Conservation (phyloP, 2,329 filamentous ascomycete genomes). For the Penicillium sp. region DNA sequence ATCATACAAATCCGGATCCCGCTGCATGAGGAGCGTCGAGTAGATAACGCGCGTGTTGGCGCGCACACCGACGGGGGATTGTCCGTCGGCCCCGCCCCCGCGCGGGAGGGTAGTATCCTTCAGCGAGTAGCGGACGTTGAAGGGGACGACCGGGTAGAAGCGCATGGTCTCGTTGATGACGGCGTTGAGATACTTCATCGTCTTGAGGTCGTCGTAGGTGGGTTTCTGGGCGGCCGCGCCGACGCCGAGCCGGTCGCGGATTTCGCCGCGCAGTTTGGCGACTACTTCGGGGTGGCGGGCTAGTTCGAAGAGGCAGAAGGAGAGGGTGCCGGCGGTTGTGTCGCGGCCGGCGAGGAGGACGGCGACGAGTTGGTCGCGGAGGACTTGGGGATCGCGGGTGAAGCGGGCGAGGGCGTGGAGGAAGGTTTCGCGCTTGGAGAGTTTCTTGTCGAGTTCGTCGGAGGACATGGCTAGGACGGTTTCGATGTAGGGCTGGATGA, state of each 20-base stretch:
- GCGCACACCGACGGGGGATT: slow-evolving; percentile 48
- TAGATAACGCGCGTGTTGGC: slow-evolving; percentile 54
- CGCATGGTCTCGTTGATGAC: slow-evolving; percentile 77
- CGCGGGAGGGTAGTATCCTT: slow-evolving; percentile 73
- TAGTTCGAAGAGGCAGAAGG: slow-evolving; percentile 82
- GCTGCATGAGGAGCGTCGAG: slow-evolving; percentile 56
- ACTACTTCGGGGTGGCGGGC: slow-evolving; percentile 69
- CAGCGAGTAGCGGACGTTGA: slow-evolving; percentile 73
- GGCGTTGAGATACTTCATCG: slow-evolving; percentile 77
- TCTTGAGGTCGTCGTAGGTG: slow-evolving; percentile 80
- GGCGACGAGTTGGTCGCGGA: slow-evolving; percentile 82
- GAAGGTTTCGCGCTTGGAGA: slow-evolving; percentile 76
- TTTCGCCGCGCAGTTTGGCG: slow-evolving; percentile 70
- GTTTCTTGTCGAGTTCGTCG: slow-evolving; percentile 71
- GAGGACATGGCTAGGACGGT: slow-evolving; percentile 68
- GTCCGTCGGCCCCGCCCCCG: slow-evolving; percentile 57
- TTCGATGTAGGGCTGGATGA: slow-evolving; percentile 78
- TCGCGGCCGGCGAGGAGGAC: slow-evolving; percentile 80
- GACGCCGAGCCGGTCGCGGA: slow-evolving; percentile 66
- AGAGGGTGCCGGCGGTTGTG: slow-evolving; percentile 80
- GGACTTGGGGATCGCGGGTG: slow-evolving; percentile 64
- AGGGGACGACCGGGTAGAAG: slow-evolving; percentile 75
- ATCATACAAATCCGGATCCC: slow-evolving; percentile 53
- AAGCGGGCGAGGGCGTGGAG: slow-evolving; percentile 80
- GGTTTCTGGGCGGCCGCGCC: slow-evolving; percentile 50